Evolutionary conservation across 805 yeast genomes (phyloP), one percentile per base, ranked within the genome.

Genomic region (Osmozyma mogii): DNA sequence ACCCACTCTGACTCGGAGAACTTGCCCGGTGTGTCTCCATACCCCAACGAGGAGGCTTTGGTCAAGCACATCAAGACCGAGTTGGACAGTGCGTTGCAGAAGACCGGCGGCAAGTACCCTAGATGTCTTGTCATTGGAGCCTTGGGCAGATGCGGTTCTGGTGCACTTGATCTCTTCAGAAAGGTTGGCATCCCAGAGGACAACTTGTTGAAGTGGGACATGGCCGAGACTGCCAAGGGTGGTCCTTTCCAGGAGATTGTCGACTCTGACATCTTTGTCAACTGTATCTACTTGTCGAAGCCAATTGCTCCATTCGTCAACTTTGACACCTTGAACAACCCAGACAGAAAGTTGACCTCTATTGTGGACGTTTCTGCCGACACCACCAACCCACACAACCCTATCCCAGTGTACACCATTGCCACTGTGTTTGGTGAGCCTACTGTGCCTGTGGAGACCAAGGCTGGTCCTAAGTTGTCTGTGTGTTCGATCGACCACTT

Each of bases 301-400:
- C 94, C 95, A 52, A 92, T 92, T 50, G 79, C 97, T 19, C 96
- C 97, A 30, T 92, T 92, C 55, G 70, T 85, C 52, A 75, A 79
- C 60, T 58, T 54, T 45, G 82, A 81, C 18, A 56, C 72, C 35
- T 70, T 92, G 54, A 82, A 83, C 61, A 56, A 52, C 35, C 60
- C 65, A 25, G 59, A 65, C 41, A 84, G 98, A 75, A 79, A 70
- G 42, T 72, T 92, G 52, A 75, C 89, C 58, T 84, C 94, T 11
- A 85, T 92, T 37, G 96, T 92, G 30, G 99, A 92, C 58, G 99
- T 92, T 34, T 84, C 95, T 30, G 98, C 98, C 33, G 99, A 92
- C 63, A 92, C 97, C 27, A 92, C 98, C 32, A 92, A 92, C 60
- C 96, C 96, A 37, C 89, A 87, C 68, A 92, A 92, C 65, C 99